These are phyloP conservation scores for Plenodomus lindquistii DNA, from an alignment of 2,329 filamentous ascomycete species.

Conservation along the genomic window DNA sequence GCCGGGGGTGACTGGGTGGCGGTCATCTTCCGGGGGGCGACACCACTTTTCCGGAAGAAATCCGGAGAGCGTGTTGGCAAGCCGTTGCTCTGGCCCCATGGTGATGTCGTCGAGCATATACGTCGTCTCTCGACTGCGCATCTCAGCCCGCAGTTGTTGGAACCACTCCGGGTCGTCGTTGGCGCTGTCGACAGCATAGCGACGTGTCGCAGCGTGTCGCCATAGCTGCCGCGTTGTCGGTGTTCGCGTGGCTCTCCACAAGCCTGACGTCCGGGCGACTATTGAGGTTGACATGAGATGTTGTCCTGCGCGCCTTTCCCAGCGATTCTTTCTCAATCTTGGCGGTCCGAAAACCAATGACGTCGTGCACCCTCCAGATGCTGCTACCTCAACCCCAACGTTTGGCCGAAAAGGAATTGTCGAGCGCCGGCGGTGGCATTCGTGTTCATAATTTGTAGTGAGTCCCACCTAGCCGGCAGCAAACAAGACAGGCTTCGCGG, in stretches of 20 bases:
- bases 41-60: conserved; percentile 22
- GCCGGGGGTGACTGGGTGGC: conserved; percentile 59
- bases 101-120: conserved; percentile 61
- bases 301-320: background rate
- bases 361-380: background rate
- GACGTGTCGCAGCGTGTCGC: conserved; percentile 15
- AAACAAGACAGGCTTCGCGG: too few relatives aligned
- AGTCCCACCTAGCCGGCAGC: too few relatives aligned
- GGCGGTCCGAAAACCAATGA: conserved; percentile 5
- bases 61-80: conserved; percentile 53
- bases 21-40: conserved; percentile 2
- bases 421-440: too few relatives aligned
- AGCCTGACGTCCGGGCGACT: conserved; percentile 20
- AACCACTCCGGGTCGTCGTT: conserved; percentile 28
- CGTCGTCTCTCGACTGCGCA: conserved; percentile 55
- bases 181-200: conserved; percentile 13
- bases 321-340: conserved; percentile 1
- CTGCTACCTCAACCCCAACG: background rate
- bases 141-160: conserved; percentile 30
- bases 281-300: conserved; percentile 14
- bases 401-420: too few relatives aligned
- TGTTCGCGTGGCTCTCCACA: conserved; percentile 13
- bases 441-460: too few relatives aligned
- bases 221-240: conserved; percentile 16
- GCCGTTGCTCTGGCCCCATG: conserved; percentile 63